These are phyloP conservation scores for Leonotis leonurus DNA, from an alignment of 257 asterid genomes.

Conservation along the genomic window DNA sequence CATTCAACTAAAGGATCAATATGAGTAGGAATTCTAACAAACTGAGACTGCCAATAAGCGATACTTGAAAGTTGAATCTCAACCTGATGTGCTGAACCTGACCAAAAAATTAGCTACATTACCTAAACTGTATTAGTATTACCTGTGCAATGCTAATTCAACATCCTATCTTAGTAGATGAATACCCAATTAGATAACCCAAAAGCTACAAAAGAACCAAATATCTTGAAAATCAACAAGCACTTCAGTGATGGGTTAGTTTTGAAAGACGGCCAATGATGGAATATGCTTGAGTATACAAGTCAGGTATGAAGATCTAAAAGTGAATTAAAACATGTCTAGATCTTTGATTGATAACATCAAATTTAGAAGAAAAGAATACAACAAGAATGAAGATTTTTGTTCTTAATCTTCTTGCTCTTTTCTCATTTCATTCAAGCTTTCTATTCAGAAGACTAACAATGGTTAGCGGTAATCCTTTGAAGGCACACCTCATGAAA, in stretches of 20 bases:
- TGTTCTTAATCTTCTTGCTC: not conserved
- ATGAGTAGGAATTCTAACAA: not conserved
- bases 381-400: not conserved
- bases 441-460: not conserved
- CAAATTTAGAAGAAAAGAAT: not conserved
- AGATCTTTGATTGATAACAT: not conserved
- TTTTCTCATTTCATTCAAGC: not conserved
- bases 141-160: not conserved
- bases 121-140: not conserved
- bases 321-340: not conserved
- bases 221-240: not conserved
- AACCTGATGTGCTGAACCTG: not conserved
- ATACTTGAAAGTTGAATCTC: not conserved
- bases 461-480: not conserved
- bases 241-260: not conserved
- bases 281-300: not conserved
- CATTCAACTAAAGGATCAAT: not conserved
- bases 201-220: not conserved
- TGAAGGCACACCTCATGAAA: not conserved
- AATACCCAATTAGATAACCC: not conserved
- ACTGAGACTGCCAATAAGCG: not conserved
- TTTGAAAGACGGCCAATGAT: not conserved
- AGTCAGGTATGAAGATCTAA: not conserved
- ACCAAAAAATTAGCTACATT: no score
- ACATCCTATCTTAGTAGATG: not conserved